Evolutionary conservation across 139 green algal genomes (phyloP), one percentile per base, ranked within the genome.

Genomic region (Tetraselmis striata): DNA sequence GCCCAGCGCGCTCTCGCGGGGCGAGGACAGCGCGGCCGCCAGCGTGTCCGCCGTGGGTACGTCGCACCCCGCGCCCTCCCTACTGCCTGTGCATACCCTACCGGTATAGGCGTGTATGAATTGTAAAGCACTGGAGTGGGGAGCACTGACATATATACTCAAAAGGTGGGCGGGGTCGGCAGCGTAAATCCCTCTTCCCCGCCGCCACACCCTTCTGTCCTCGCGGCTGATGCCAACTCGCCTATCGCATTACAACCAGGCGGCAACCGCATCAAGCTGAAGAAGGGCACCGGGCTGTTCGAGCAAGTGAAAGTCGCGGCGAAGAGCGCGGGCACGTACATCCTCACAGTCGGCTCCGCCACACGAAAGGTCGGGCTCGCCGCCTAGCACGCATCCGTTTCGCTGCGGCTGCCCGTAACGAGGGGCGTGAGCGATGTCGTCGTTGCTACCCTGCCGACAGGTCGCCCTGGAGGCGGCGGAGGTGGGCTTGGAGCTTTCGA

Each of bases 361-460:
- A 87, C 77, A 23, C 84, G 91, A 45, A 93, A 94, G 86, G 85
- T 87, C n/a, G 28, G 85, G 32, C 81, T 92, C 76, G 32, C 59
- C 31, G 79, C 81, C 25, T 30, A 81, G 30, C 85, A 90, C 5
- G 89, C 77, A n/a, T n/a, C n/a, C n/a, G n/a, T n/a, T n/a, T n/a
- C n/a, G n/a, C n/a, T n/a, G n/a, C n/a, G n/a, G n/a, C n/a, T n/a
- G n/a, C n/a, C n/a, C n/a, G n/a, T n/a, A n/a, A n/a, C n/a, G n/a
- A n/a, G n/a, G n/a, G n/a, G n/a, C n/a, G n/a, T n/a, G n/a, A n/a
- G n/a, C n/a, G n/a, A n/a, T n/a, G n/a, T n/a, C n/a, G n/a, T n/a
- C n/a, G n/a, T n/a, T n/a, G n/a, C n/a, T 67, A 25, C 11, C 11
- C 45, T 5, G 45, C 45, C 18, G 11, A 18, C 5, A 67, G 45